Evolutionary conservation across 176 grass and related monocot genomes (phyloP).

Genomic region (Raddia distichophylla): DNA sequence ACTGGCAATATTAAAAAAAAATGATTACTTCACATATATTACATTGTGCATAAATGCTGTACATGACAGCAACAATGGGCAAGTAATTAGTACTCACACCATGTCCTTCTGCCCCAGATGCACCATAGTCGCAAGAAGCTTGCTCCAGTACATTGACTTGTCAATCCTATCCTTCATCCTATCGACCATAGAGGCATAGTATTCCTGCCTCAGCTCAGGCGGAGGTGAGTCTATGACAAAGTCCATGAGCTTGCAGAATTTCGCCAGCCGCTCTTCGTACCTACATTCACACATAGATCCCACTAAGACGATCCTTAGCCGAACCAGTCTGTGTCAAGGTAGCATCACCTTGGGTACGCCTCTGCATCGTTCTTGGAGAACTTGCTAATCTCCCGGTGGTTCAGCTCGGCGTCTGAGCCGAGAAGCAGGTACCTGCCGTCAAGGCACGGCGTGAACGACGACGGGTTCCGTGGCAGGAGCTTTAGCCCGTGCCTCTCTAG

Average conservation of each 20-base stretch:
- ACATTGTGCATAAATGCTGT: background rate
- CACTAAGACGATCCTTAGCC: background rate
- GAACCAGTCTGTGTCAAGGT: background rate
- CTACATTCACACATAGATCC: slow-evolving; percentile 43
- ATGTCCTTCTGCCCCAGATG: slow-evolving; percentile 82
- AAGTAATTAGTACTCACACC: slow-evolving; percentile 69
- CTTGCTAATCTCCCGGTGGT: slow-evolving; percentile 82
- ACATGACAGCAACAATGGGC: background rate
- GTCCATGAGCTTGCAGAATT: slow-evolving; percentile 95
- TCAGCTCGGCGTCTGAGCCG: slow-evolving; percentile 72
- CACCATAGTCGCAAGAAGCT: slow-evolving; percentile 60
- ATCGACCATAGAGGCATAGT: slow-evolving; percentile 50
- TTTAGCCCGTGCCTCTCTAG: slow-evolving; percentile 88
- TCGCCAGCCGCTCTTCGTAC: slow-evolving; percentile 80
- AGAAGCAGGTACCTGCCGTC: slow-evolving; percentile 81
- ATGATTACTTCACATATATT: background rate
- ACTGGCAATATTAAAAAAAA: slow-evolving; percentile 43
- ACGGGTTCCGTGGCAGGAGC: slow-evolving; percentile 76
- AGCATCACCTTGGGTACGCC: slow-evolving; percentile 69
- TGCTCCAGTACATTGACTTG: slow-evolving; percentile 80
- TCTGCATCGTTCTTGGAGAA: slow-evolving; percentile 85
- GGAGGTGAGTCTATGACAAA: slow-evolving; percentile 79
- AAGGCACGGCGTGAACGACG: slow-evolving; percentile 87
- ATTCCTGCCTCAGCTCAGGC: slow-evolving; percentile 64
- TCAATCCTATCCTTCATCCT: slow-evolving; percentile 82